Percentiles rank a stretch among this genome's conserved stretches.
Evolutionary conservation across 2,329 filamentous ascomycete genomes (phyloP).

Genomic region (Nemania sp.): DNA sequence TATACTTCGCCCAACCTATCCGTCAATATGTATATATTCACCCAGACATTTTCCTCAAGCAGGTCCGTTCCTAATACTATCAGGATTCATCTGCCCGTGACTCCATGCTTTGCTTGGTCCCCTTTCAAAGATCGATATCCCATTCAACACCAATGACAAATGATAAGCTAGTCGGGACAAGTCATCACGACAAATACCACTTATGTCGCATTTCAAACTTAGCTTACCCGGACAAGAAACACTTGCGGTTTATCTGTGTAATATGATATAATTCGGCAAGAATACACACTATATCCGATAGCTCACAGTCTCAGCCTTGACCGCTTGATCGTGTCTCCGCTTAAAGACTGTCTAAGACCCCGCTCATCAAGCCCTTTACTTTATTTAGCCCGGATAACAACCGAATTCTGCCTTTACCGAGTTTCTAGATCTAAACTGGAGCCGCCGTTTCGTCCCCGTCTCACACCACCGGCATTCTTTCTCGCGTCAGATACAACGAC

Average conservation of each 20-base stretch:
- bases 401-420: not conserved
- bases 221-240: too few species aligned
- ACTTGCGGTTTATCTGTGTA: too few species aligned
- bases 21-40: constrained; percentile 33
- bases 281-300: too few species aligned
- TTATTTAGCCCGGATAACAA: constrained; percentile 19
- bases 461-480: constrained; percentile 10
- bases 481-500: not conserved
- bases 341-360: constrained; percentile 5
- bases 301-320: not conserved
- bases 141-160: too few species aligned
- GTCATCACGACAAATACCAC: too few species aligned
- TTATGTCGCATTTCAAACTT: too few species aligned
- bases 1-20: constrained; percentile 23
- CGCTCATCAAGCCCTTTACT: not conserved
- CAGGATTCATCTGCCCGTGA: too few species aligned
- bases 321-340: constrained; percentile 5
- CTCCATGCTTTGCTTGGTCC: too few species aligned
- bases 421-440: too few species aligned
- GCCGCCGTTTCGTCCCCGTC: constrained; percentile 8
- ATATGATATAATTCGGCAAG: too few species aligned
- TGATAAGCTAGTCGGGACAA: too few species aligned
- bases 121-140: too few species aligned
- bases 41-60: constrained; percentile 10
- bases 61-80: constrained; percentile 7